phyloP scores from a whole-genome alignment of 2,329 filamentous ascomycete genomes.

The Plenodomus lindquistii region DNA sequence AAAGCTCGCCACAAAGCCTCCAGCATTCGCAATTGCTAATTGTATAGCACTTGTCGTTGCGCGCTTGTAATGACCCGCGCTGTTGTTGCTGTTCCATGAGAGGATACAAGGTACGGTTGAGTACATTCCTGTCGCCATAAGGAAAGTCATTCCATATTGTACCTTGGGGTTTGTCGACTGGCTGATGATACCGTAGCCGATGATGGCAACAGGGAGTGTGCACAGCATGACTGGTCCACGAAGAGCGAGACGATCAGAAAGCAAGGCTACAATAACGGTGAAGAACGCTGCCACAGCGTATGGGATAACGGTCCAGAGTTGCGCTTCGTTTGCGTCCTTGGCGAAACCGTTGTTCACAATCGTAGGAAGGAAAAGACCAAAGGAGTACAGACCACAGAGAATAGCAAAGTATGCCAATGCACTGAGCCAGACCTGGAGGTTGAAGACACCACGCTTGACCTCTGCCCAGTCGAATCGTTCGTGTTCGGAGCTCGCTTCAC shows the following conservation, averaged over 20 bases:
- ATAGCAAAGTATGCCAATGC: slow-evolving; percentile 64
- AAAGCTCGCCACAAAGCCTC: slow-evolving; percentile 69
- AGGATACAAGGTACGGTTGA: slow-evolving; percentile 65
- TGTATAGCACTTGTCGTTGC: slow-evolving; percentile 69
- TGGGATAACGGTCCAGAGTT: slow-evolving; percentile 67
- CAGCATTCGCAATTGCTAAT: slow-evolving; percentile 67
- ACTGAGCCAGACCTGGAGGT: slow-evolving; percentile 65
- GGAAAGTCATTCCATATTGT: slow-evolving; percentile 68
- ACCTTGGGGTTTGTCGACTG: slow-evolving; percentile 56
- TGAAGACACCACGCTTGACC: slow-evolving; percentile 63
- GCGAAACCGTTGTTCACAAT: slow-evolving; percentile 64
- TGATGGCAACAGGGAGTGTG: slow-evolving; percentile 66
- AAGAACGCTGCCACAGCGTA: slow-evolving; percentile 64
- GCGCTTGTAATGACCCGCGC: slow-evolving; percentile 70
- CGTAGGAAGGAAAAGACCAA: slow-evolving; percentile 68
- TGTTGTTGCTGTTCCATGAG: slow-evolving; percentile 70
- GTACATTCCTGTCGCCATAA: slow-evolving; percentile 69
- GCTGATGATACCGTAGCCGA: slow-evolving; percentile 67
- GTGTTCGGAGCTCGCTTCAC: slow-evolving; percentile 34
- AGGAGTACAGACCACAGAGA: slow-evolving; percentile 63
- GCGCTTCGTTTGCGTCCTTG: slow-evolving; percentile 59
- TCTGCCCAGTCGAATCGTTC: slow-evolving; percentile 65
- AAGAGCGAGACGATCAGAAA: slow-evolving; percentile 64
- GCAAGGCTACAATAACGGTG: slow-evolving; percentile 56
- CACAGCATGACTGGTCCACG: slow-evolving; percentile 66